Evolutionary conservation across 371 early-diverging fungal species (phyloP), one percentile per base, ranked within the genome.

Genomic region (Batrachochytrium dendrobatidis): DNA sequence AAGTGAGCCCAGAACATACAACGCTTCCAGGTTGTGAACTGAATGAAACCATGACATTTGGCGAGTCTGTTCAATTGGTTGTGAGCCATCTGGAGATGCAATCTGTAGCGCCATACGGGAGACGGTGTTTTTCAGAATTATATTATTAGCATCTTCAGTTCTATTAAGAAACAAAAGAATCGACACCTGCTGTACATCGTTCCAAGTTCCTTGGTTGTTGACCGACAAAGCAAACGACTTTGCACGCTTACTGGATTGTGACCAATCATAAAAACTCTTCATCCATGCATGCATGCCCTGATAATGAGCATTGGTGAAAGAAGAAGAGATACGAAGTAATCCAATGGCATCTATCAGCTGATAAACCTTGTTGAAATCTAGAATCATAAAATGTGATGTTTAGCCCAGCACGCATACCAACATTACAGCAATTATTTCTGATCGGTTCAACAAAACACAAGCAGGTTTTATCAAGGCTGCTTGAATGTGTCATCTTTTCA

Each of bases 151-250:
- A 7, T 61, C 64, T 17, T 60, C 70, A 3, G 44, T 48, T 15
- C 64, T 56, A 32, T 63, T 66, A 55, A 78, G 55, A 54, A 75
- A 77, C 24, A 70, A 56, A 48, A 73, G 69, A 43, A 81, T 63
- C 6, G 69, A 52, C 43, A 70, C 58, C 33, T 64, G 62, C 50
- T 81, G 81, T 18, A 78, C 68, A 58, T 81, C 77, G 57, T 69
- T 73, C 56, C 71, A 74, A 3, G 67, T 73, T 56, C 78, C 83
- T 32, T 80, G 83, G 58, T 79, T 77, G 58, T 80, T 77, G 56
- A 70, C 58, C 8, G 71, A 4, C 22, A 18, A 2, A 6, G 45
- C 2, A 34, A 76, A 74, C 29, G 58, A 55, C 30, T 64, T 54
- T 24, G 76, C 81, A 51, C 74, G 61, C 2, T 64, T 65, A 15